Evolutionary conservation across 495 filamentous ascomycete species (phyloP), one percentile per base, ranked within the genome.

Genomic region (Aspergillus incahuasiensis): DNA sequence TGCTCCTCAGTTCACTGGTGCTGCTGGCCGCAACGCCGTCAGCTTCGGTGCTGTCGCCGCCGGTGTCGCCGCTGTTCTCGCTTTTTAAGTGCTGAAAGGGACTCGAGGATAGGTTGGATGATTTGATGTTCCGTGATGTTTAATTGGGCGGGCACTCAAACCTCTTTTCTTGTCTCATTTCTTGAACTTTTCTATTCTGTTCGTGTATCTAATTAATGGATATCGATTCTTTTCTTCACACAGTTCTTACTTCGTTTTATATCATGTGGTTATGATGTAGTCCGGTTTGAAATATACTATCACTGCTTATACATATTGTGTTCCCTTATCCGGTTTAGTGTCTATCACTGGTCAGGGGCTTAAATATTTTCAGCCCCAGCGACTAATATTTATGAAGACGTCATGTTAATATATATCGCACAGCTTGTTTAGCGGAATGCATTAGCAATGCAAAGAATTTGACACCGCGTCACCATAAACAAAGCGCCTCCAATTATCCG

Each of bases 401-500:
- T 16, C 38, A 40, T 40, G 3, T 40, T 3, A 4, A 40, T 11
- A 4, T 40, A 13, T 40, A 40, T 2, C 5, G 4, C 1, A 18
- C n/a, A 8, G 15, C 15, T 16, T 12, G 38, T 40, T 18, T 16
- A 8, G 3, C 12, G 38, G 38, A 40, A 40, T 40, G 38, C 18
- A 40, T 40, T n/a, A 40, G 3, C n/a, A 8, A 8, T 40, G 3
- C 5, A 18, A 40, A 3, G 38, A 40, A 40, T 40, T 18, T 40
- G 38, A 12, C 38, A 40, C 15, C n/a, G 38, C 6, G 15, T 16
- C 9, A 6, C 88, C 91, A 68, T 88, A 92, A 15, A 90, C 79
- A 67, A 95, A 97, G 35, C 76, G 74, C 52, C 73, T 82, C 86
- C 90, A 97, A 64, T 98, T 97, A 22, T 79, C 74, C 15, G 80